Evolutionary conservation across 2,329 filamentous ascomycete genomes (phyloP), one percentile per base, ranked within the genome.

Genomic region (Trematosphaeria pertusa): DNA sequence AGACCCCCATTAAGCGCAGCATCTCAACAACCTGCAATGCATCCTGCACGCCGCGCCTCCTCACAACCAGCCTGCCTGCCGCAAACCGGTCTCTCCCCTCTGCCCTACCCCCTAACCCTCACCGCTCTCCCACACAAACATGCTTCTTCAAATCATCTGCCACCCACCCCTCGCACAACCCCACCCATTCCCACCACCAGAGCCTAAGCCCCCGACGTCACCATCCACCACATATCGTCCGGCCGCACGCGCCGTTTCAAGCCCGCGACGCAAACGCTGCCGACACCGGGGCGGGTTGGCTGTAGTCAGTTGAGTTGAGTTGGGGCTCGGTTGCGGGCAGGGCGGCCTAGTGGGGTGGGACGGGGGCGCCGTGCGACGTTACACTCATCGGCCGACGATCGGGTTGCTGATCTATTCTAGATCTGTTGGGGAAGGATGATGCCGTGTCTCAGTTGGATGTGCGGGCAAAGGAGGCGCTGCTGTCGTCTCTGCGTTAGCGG

Each of bases 131-230:
- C 43, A 32, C 43, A 43, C 21, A 35, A 28, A 35, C 24, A 17
- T 19, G 10, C 51, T 28, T 37, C 26, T 31, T 30, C 35, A 14
- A 48, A 48, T 52, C 30, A 58, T 44, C 51, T 48, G 46, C 37
- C 26, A n/a, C n/a, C n/a, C n/a, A n/a, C 34, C 46, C 19, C 35
- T 46, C 45, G 47, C 44, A 48, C 48, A 43, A 45, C 41, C 36
- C 26, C 30, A 38, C 30, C 30, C 18, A 15, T 28, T 20, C 19
- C 30, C 34, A 30, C 10, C 22, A 34, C 14, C 21, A 19, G 33
- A 24, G 14, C 35, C 37, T 28, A 31, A 22, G 20, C 38, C 22
- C 46, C 46, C 21, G 17, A 56, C 41, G 52, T 53, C 50, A 54
- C 31, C 34, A 33, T 26, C 37, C 37, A 43, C 37, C 18, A 15